Base-by-base conservation (phyloP, 768 basidiomycete species). In the Leccinum subgranulosum region DNA sequence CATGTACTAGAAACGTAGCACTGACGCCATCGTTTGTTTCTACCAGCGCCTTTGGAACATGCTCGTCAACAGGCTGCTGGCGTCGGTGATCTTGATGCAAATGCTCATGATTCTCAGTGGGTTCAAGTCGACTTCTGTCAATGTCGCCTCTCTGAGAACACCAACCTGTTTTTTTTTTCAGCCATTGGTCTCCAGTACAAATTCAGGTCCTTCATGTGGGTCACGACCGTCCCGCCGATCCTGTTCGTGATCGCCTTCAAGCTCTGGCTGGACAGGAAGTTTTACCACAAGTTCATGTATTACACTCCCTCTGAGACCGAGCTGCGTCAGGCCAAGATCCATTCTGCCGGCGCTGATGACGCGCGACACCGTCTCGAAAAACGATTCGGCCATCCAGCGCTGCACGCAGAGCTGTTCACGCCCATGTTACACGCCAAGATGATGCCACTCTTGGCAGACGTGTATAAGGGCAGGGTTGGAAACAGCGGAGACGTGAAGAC, bases 331-430 rank as follows among this genome's bases (percentile, higher is more conserved):
- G 85, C 87, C 49, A 86, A 91, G 64, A 81, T 94, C 3, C 82
- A 94, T 66, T 91, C 92, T 0, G 84, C 88, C 53, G 84, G 85
- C 49, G 81, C 84, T 1, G 95, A 98, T 69, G 76, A 81, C 56
- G 79, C 80, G 36, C 80, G 87, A 54, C 81, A 88, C 67, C 83
- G 89, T 33, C 83, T 98, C 29, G 87, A 87, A 75, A 93, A 87
- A 69, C 87, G 96, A 28, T 99, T 98, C 75, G 91, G 95, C 1
- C 97, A 99, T 70, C 95, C 97, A 1, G 90, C 94, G 15, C 79
- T 99, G 49, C 85, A 94, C 63, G 74, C 82, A 12, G 92, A 95
- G 53, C 79, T 96, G 48, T 91, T 94, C 74, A 92, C 91, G 6
- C 92, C 90, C 0, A 90, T 92, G 89, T 71, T 94, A 51, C 92